Evolutionary conservation across 2,329 filamentous ascomycete genomes (phyloP).

Genomic region (Colletotrichum sp.): DNA sequence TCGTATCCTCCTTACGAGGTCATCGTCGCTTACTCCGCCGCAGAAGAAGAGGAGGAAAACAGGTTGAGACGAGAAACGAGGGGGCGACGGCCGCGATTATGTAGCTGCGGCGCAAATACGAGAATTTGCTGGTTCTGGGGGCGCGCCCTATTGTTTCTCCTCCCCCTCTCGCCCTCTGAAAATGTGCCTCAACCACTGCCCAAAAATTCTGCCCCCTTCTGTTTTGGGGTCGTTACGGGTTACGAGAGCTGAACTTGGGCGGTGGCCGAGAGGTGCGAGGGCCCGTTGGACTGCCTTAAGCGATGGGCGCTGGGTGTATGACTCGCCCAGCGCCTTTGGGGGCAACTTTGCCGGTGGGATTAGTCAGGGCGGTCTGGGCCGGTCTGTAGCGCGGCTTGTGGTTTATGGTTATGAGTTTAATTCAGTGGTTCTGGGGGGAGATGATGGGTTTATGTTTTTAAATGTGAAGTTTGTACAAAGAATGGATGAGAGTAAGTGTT

Average conservation of each 20-base stretch:
- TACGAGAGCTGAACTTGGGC: not conserved
- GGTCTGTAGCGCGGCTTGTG: not conserved
- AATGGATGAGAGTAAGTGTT: no score
- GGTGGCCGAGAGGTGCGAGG: constrained; percentile 5
- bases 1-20: not conserved
- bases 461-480: not conserved
- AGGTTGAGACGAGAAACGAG: not conserved
- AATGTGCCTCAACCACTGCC: not conserved
- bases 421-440: not conserved
- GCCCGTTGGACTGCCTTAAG: not conserved
- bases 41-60: not conserved
- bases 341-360: not conserved
- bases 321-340: not conserved
- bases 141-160: not conserved
- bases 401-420: not conserved
- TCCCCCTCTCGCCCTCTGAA: not conserved
- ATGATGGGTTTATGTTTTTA: not conserved
- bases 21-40: not conserved
- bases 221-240: constrained; percentile 2
- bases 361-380: not conserved
- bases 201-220: not conserved
- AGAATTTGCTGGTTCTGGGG: not conserved
- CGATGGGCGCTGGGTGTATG: not conserved
- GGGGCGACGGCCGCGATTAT: constrained; percentile 4
- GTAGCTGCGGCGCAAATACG: constrained; percentile 3